Evolutionary conservation across 441 rosid species (phyloP), one percentile per base, ranked within the genome.

Genomic region (Bruguiera hainesii): DNA sequence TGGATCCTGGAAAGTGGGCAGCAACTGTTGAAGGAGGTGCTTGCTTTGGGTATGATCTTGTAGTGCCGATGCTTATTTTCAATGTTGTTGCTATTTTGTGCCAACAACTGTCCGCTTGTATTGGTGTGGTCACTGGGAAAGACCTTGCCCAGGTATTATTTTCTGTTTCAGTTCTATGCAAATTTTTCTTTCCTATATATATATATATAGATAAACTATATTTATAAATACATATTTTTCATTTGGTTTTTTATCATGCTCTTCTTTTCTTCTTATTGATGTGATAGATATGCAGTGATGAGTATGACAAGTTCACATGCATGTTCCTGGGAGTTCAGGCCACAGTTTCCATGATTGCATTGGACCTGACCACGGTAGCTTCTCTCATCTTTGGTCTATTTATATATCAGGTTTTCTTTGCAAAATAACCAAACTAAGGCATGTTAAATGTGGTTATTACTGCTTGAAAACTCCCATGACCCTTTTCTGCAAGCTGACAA

Each of bases 1-100:
- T 95, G 61, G 98, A 95, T 83, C 99, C 99, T 61, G 97, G 97
- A 65, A 95, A 92, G 80, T 96, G 98, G 99, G 97, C 85, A 49
- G 91, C 91, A 65, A 79, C 76, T 64, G 74, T 96, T 35, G 98
- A 96, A 75, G 98, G 91, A 73, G 98, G 98, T 81, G 88, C 97
- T 20, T 91, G 83, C 60, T 96, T 83, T 69, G 99, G 98, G 74
- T 66, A 75, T 80, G 94, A 90, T 73, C 82, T 96, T 71, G 81
- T 86, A 50, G 75, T 77, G 20, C 76, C 84, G 13, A 78, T 87
- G 93, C 79, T 96, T 23, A 68, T 88, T 68, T 96, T 93, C 83
- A 90, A 80, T 72, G 77, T 87, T 71, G 90, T 89, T 48, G 96
- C 96, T 74, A 83, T 96, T 76, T 79, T 96, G 68, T 93, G 96